phyloP scores from a whole-genome alignment of 441 rosid species.

The Pelargonium cotyledonis region DNA sequence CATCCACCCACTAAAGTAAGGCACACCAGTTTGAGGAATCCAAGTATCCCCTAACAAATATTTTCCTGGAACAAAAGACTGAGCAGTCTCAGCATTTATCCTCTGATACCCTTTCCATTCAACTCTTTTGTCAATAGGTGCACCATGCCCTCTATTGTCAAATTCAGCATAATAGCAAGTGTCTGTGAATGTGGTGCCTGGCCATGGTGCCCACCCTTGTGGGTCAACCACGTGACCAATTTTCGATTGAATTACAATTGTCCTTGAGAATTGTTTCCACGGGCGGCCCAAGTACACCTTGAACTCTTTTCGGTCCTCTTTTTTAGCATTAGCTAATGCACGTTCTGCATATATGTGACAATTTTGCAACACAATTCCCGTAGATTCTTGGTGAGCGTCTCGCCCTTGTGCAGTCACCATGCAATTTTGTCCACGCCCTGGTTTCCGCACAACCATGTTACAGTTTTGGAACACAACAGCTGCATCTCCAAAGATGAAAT shows the following conservation, averaged over 20 bases:
- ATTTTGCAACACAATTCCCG: neutral
- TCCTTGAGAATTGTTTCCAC: neutral
- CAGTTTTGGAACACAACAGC: neutral
- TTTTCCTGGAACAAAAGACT: neutral
- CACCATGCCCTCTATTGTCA: conserved; percentile 3
- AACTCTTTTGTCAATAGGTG: neutral
- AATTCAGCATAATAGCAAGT: conserved; percentile 6
- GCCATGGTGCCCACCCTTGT: conserved; percentile 2
- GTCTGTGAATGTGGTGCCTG: neutral
- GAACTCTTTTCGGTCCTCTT: too few species aligned
- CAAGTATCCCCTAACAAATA: neutral
- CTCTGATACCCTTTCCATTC: neutral
- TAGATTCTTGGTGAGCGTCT: neutral
- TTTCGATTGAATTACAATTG: neutral
- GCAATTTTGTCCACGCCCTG: neutral
- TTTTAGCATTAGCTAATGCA: too few species aligned
- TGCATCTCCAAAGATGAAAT: neutral
- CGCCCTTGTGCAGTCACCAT: neutral
- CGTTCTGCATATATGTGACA: neutral
- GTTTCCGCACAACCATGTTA: neutral
- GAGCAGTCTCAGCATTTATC: neutral
- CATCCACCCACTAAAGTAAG: neutral
- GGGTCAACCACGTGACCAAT: neutral
- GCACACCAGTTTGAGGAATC: neutral
- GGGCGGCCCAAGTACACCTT: conserved; percentile 9